A percentile compares a stretch with the other conserved stretches of the same genome.
These are phyloP conservation scores for Torrubiella hemipterigena DNA, from an alignment of 2,329 filamentous ascomycete genomes.

Conservation along the genomic window DNA sequence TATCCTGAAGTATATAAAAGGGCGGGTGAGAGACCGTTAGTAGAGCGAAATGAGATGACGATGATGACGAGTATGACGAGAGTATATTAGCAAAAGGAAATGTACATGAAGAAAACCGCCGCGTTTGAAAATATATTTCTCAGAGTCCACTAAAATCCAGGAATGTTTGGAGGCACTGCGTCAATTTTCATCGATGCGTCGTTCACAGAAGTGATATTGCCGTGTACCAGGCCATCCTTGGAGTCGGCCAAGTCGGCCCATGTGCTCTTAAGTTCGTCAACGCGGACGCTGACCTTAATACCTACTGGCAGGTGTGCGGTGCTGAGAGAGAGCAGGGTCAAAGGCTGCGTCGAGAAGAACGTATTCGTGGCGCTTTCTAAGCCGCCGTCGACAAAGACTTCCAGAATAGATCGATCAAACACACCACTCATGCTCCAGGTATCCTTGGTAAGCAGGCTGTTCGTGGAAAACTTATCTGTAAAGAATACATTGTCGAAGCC, in stretches of 20 bases:
- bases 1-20: too few relatives aligned
- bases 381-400: slow-evolving; percentile 21
- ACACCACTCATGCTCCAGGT: slow-evolving; percentile 19
- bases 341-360: slow-evolving; percentile 16
- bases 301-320: slow-evolving; percentile 10
- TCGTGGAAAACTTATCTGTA: slow-evolving; percentile 17
- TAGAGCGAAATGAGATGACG: too few relatives aligned
- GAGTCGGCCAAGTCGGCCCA: slow-evolving; percentile 9
- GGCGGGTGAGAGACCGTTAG: too few relatives aligned
- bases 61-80: too few relatives aligned
- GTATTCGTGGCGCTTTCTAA: slow-evolving; percentile 18
- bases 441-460: slow-evolving; percentile 7
- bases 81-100: too few relatives aligned
- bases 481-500: slow-evolving; percentile 20
- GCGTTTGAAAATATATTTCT: too few relatives aligned
- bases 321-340: slow-evolving; percentile 12
- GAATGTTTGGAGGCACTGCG: too few relatives aligned
- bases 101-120: too few relatives aligned
- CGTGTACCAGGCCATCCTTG: slow-evolving; percentile 5
- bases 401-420: slow-evolving; percentile 21
- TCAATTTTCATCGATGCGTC: too few relatives aligned
- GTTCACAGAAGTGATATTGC: slow-evolving; percentile 3
- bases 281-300: slow-evolving; percentile 11
- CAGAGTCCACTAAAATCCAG: too few relatives aligned
- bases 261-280: slow-evolving; percentile 14